Conservation (phyloP, 2,329 filamentous ascomycete genomes). For the Fusarium subglutinans region DNA sequence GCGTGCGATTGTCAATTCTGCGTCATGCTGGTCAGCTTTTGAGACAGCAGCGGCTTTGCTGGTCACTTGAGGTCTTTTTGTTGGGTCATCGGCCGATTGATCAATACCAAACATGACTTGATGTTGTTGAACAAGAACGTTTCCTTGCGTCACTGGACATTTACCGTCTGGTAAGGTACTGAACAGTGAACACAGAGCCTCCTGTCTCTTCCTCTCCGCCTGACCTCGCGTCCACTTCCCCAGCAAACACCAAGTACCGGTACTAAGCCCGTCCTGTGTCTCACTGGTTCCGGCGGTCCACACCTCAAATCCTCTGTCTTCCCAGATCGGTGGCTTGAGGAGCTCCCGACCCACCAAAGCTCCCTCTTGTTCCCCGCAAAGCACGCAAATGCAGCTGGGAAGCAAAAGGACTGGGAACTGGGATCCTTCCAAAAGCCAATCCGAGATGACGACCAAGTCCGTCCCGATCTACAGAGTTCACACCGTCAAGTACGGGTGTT, state of each 20-base stretch:
- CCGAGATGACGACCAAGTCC: constrained; percentile 32
- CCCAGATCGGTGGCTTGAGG: constrained; percentile 38
- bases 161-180: not conserved
- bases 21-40: constrained; percentile 16
- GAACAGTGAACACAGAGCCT: not conserved
- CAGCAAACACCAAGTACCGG: constrained; percentile 8
- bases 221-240: constrained; percentile 5
- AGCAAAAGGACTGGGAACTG: constrained; percentile 5
- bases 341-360: constrained; percentile 33
- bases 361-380: constrained; percentile 40
- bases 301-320: not conserved
- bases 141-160: not conserved
- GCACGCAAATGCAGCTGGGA: not conserved
- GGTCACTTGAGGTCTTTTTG: not conserved
- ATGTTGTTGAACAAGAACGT: not conserved
- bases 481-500: constrained; percentile 38
- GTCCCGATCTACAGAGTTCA: constrained; percentile 44
- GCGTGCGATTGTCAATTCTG: constrained; percentile 18
- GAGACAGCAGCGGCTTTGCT: not conserved
- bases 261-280: constrained; percentile 8
- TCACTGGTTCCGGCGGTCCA: constrained; percentile 28
- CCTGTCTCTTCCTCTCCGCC: not conserved
- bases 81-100: not conserved
- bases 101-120: not conserved
- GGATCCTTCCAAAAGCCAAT: constrained; percentile 16